A percentile compares a stretch with the other conserved stretches of the same genome.
Conservation (phyloP, 352 stramenopile species). For the Pythium brachiatum region DNA sequence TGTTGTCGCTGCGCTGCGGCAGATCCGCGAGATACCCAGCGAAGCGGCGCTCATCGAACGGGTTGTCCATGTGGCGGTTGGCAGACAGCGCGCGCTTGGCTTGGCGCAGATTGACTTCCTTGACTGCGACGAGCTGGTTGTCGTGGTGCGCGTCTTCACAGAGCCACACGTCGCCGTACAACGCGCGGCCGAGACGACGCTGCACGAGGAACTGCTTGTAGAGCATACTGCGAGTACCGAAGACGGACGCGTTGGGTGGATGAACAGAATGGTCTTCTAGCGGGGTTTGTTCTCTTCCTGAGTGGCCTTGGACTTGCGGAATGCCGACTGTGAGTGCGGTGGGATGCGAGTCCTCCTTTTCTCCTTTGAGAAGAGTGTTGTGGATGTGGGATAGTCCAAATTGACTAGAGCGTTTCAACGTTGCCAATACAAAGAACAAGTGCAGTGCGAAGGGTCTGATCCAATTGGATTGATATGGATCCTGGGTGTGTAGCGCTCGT, state of each 20-base stretch:
- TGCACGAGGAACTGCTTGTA: constrained; percentile 8
- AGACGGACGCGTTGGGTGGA: background rate
- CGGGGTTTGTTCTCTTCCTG: background rate
- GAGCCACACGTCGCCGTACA: constrained; percentile 45
- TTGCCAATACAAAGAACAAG: too few species aligned
- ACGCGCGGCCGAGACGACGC: constrained; percentile 14
- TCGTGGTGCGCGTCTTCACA: constrained; percentile 32
- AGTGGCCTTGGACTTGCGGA: background rate
- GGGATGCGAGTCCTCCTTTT: background rate
- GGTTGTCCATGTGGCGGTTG: constrained; percentile 40
- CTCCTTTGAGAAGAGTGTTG: background rate
- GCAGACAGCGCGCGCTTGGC: constrained; percentile 23
- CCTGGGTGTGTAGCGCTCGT: background rate
- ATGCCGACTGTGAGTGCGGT: background rate
- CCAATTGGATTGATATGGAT: background rate
- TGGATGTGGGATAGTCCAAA: background rate
- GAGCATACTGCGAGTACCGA: background rate
- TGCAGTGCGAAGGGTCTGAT: too few species aligned
- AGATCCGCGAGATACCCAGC: constrained; percentile 16
- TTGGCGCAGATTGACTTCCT: constrained; percentile 34
- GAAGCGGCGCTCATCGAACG: constrained; percentile 32
- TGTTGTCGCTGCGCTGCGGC: constrained; percentile 33
- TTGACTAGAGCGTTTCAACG: background rate
- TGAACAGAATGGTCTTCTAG: background rate
- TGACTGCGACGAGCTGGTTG: constrained; percentile 43